Evolutionary conservation across 2,329 filamentous ascomycete genomes (phyloP).

Genomic region (Lachnellula cervina): DNA sequence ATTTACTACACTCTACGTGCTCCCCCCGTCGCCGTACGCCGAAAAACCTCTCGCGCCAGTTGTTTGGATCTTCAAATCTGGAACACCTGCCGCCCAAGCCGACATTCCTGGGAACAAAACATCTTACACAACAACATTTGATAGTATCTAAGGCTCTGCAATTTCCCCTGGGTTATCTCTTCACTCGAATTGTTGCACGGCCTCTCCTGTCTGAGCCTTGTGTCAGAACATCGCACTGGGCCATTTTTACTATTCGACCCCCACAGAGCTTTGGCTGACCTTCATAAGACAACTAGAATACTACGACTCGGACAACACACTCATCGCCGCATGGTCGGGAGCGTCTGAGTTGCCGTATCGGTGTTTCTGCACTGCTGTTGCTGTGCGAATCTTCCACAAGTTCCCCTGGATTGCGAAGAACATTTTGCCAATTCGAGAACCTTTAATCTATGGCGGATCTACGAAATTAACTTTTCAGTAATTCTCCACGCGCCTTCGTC

Average conservation of each 20-base stretch:
- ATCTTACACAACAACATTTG: not conserved
- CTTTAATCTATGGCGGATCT: slow-evolving; percentile 26
- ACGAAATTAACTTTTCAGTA: slow-evolving; percentile 24
- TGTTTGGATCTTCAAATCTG: not conserved
- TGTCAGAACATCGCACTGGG: slow-evolving; percentile 15
- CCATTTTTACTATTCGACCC: slow-evolving; percentile 6
- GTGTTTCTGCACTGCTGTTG: slow-evolving; percentile 21
- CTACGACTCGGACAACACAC: slow-evolving; percentile 13
- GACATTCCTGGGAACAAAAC: not conserved
- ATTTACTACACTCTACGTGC: not conserved
- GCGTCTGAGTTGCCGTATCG: slow-evolving; percentile 19
- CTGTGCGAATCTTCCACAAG: slow-evolving; percentile 7
- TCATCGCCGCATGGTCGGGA: slow-evolving; percentile 27
- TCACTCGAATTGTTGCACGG: not conserved
- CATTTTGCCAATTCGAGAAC: slow-evolving; percentile 6
- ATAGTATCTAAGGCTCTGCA: not conserved
- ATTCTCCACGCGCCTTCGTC: slow-evolving; percentile 19
- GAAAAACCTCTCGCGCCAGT: not conserved
- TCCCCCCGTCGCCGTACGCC: no score
- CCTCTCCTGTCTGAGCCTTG: slow-evolving; percentile 8
- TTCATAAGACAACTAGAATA: slow-evolving; percentile 14
- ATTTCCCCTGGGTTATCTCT: not conserved
- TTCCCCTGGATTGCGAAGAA: slow-evolving; percentile 4
- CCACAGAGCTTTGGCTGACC: slow-evolving; percentile 13
- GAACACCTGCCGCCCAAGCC: not conserved